Conservation (phyloP, 805 yeast species). For the Metschnikowia amazonensis region DNA sequence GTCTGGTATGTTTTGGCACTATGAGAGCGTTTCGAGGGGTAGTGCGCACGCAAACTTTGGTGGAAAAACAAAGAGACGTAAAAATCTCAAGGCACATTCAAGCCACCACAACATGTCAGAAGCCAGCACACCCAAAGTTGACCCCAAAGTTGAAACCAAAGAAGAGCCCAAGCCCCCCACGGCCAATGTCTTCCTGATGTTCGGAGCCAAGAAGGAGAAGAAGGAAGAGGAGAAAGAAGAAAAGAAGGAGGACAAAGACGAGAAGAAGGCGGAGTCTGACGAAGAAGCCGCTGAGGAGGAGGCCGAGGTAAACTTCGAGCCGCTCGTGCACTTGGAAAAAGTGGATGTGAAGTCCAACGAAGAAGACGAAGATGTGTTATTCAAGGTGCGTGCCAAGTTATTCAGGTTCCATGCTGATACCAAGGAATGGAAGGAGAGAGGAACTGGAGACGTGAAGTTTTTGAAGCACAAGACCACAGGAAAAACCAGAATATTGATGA, state of each 20-base stretch:
- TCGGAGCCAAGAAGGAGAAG: slow-evolving; percentile 83
- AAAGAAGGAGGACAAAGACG: slow-evolving; percentile 30
- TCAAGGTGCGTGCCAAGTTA: slow-evolving; percentile 90
- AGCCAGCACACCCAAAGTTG: slow-evolving; percentile 6
- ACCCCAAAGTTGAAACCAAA: slow-evolving; percentile 27
- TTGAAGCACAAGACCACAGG: slow-evolving; percentile 79
- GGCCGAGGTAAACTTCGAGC: slow-evolving; percentile 92
- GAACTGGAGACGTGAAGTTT: slow-evolving; percentile 97
- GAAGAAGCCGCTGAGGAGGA: slow-evolving; percentile 59
- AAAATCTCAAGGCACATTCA: background rate
- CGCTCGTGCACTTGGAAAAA: slow-evolving; percentile 88
- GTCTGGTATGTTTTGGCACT: background rate
- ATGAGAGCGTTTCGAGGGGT: background rate
- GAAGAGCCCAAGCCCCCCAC: slow-evolving; percentile 61
- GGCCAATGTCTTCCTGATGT: slow-evolving; percentile 87
- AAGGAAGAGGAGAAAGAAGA: slow-evolving; percentile 36
- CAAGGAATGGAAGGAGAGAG: slow-evolving; percentile 99
- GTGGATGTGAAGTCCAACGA: slow-evolving; percentile 96
- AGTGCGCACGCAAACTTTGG: slow-evolving; percentile 6
- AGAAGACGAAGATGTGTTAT: slow-evolving; percentile 79
- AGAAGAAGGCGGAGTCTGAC: slow-evolving; percentile 44
- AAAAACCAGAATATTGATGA: slow-evolving; percentile 91
- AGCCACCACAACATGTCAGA: slow-evolving; percentile 4
- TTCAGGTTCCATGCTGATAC: slow-evolving; percentile 82
- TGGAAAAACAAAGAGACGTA: slow-evolving; percentile 1